phyloP scores from a whole-genome alignment of 2,329 filamentous ascomycete genomes.

The Xylaria polymorpha region DNA sequence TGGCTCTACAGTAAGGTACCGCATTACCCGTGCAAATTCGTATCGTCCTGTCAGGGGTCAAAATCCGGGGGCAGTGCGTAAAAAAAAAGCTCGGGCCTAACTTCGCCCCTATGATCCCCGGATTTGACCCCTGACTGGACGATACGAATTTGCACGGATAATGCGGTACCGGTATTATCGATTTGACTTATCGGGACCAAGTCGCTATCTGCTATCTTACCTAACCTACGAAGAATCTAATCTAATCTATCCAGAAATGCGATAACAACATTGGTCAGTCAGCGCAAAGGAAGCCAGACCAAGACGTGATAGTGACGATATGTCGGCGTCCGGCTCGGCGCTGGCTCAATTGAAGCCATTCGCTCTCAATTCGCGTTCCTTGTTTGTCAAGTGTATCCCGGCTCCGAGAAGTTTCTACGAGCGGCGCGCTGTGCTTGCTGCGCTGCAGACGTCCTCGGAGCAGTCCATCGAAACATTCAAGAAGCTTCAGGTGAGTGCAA shows the following conservation, averaged over 20 bases:
- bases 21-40: no score
- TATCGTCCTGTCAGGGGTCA: no score
- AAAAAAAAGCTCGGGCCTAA: no score
- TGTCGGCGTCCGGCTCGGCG: constrained; percentile 42
- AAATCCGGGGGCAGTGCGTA: no score
- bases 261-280: constrained; percentile 14
- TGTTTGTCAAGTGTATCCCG: constrained; percentile 65
- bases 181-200: no score
- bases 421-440: constrained; percentile 65
- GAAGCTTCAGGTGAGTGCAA: constrained; percentile 54
- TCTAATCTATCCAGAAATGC: background rate
- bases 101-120: no score
- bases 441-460: constrained; percentile 54
- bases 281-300: constrained; percentile 3
- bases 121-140: no score
- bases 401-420: constrained; percentile 64
- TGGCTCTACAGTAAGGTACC: no score
- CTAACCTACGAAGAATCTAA: no score
- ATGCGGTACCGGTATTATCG: no score
- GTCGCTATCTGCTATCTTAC: background rate
- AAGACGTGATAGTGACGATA: constrained; percentile 27
- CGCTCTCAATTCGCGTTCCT: constrained; percentile 46
- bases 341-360: constrained; percentile 48
- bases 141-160: no score
- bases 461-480: constrained; percentile 64